These are phyloP conservation scores for Pueraria montana DNA, from an alignment of 306 rosid species.

Conservation along the genomic window DNA sequence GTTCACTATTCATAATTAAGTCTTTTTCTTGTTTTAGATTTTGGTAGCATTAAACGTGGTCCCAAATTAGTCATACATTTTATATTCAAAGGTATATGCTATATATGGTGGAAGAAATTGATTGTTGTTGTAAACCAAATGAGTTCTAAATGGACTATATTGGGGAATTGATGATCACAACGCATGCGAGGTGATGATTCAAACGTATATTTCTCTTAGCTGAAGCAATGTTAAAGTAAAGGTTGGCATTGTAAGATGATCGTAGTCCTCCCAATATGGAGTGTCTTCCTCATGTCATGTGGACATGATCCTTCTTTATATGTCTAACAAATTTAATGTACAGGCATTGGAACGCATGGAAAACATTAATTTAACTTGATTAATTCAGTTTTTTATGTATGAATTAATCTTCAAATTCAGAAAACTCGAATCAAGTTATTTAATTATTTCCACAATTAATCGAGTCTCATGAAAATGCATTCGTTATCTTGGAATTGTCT, in stretches of 20 bases:
- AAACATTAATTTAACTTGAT: too few species aligned
- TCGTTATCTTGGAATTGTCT: too few species aligned
- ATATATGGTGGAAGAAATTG: neutral
- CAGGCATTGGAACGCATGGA: too few species aligned
- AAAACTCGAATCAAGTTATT: too few species aligned
- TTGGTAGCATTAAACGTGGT: neutral
- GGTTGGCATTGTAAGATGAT: neutral
- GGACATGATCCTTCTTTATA: too few species aligned
- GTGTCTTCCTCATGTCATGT: too few species aligned
- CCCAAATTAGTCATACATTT: neutral
- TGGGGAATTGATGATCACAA: neutral
- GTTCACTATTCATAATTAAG: neutral
- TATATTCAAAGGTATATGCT: neutral
- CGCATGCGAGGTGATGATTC: neutral
- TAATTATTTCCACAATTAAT: too few species aligned
- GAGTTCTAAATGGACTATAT: neutral
- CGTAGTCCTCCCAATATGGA: too few species aligned
- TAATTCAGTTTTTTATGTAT: too few species aligned
- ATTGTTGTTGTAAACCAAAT: neutral
- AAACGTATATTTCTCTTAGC: neutral
- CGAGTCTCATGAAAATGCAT: too few species aligned
- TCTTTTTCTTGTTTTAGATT: neutral
- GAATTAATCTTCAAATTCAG: too few species aligned
- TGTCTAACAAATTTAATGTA: too few species aligned
- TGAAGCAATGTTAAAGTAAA: neutral